Evolutionary conservation across 2,329 filamentous ascomycete genomes (phyloP).

Genomic region (Neofusicoccum kwambonambiense): DNA sequence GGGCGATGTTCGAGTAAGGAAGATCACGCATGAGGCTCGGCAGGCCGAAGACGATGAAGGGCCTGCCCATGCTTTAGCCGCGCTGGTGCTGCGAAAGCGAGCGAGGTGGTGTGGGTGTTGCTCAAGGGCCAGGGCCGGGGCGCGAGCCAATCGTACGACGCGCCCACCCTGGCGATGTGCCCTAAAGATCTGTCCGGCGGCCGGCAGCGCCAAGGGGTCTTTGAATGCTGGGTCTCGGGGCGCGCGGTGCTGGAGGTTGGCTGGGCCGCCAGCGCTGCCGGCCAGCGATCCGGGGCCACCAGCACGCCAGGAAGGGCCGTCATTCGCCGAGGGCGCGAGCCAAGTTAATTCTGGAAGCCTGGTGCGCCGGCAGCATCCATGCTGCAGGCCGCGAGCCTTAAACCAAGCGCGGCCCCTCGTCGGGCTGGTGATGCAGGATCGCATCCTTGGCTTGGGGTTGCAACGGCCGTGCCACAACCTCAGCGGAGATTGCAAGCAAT

Average conservation of each 20-base stretch:
- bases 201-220: slow-evolving; percentile 6
- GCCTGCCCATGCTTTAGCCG: slow-evolving; percentile 14
- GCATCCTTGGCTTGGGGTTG: slow-evolving; percentile 16
- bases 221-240: slow-evolving; percentile 11
- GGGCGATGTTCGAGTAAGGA: slow-evolving; percentile 19
- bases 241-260: slow-evolving; percentile 12
- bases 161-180: not conserved
- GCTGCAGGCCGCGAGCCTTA: slow-evolving; percentile 9
- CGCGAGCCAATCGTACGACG: slow-evolving; percentile 3
- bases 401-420: slow-evolving; percentile 12
- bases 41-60: not conserved
- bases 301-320: not conserved
- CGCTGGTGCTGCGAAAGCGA: slow-evolving; percentile 12
- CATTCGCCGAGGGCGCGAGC: not conserved
- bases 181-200: slow-evolving; percentile 17
- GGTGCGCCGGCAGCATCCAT: slow-evolving; percentile 4
- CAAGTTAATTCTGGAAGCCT: slow-evolving; percentile 6
- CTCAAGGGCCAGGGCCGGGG: slow-evolving; percentile 9
- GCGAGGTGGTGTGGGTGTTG: slow-evolving; percentile 8
- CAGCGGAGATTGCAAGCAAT: slow-evolving; percentile 16
- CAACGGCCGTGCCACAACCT: slow-evolving; percentile 18
- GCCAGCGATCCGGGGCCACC: slow-evolving; percentile 13
- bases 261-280: slow-evolving; percentile 2
- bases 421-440: slow-evolving; percentile 17
- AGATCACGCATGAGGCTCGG: slow-evolving; percentile 19